Percentiles rank a stretch among this genome's conserved stretches.
These are phyloP conservation scores for Pseudopithomyces chartarum DNA, from an alignment of 2,329 filamentous ascomycete species.

Conservation along the genomic window DNA sequence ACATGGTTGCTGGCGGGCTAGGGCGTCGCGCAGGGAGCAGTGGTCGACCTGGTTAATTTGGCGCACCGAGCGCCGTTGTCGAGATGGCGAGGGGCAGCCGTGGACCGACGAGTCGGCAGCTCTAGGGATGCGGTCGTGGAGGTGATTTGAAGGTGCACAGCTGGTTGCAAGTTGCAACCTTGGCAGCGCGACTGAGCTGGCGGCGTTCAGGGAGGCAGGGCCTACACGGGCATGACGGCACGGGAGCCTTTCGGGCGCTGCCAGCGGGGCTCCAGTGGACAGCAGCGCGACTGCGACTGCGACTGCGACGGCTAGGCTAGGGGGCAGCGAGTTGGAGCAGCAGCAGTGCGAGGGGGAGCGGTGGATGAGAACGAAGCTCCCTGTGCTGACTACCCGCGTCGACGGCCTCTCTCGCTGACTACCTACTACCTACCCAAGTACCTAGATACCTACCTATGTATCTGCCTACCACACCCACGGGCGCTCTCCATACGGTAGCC, in stretches of 20 bases:
- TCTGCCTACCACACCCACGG: background rate
- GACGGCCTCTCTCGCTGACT: background rate
- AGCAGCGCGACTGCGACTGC: conserved; percentile 7
- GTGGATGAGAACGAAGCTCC: background rate
- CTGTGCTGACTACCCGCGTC: background rate
- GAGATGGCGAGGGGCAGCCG: conserved; percentile 5
- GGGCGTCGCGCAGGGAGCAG: conserved; percentile 33
- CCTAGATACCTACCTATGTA: too few species aligned
- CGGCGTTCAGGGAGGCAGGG: conserved; percentile 2
- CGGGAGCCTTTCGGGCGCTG: conserved; percentile 9
- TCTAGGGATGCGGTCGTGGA: background rate
- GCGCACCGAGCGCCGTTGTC: conserved; percentile 8
- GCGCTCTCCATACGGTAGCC: background rate
- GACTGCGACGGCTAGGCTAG: background rate
- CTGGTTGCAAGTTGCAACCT: background rate
- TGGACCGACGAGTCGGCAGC: background rate
- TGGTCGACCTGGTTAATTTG: conserved; percentile 11
- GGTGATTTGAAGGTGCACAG: background rate
- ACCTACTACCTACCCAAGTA: background rate
- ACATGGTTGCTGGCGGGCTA: conserved; percentile 35
- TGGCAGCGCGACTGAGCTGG: conserved; percentile 9
- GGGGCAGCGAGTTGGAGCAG: background rate
- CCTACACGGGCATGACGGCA: conserved; percentile 13
- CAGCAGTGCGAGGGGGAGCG: background rate
- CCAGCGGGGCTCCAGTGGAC: background rate